Percentiles rank a stretch among this genome's conserved stretches.
Conservation (phyloP, 2,329 filamentous ascomycete genomes). For the Ophiostoma montium region DNA sequence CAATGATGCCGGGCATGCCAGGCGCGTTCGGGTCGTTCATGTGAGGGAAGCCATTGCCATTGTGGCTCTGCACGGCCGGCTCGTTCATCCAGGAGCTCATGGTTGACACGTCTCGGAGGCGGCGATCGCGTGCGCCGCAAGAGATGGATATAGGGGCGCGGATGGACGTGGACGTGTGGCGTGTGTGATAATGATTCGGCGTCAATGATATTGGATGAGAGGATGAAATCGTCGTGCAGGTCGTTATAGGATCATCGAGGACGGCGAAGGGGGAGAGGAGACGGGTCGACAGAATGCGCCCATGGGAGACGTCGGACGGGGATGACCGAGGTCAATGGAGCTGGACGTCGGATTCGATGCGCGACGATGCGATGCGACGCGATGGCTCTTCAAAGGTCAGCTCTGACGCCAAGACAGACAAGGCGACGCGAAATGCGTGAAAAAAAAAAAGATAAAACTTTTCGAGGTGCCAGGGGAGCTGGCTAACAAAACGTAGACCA, state of each 20-base stretch:
- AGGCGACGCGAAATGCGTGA: not conserved
- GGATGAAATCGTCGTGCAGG: not conserved
- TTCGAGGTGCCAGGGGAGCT: not conserved
- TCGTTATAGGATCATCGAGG: not conserved
- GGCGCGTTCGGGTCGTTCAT: slow-evolving; percentile 44
- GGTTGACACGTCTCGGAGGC: slow-evolving; percentile 15
- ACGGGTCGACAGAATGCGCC: slow-evolving; percentile 16
- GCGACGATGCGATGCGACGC: not conserved
- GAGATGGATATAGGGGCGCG: slow-evolving; percentile 2
- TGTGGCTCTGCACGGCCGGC: slow-evolving; percentile 51
- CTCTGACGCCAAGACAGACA: not conserved
- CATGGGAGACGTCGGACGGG: slow-evolving; percentile 21
- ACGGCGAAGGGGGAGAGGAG: slow-evolving; percentile 1
- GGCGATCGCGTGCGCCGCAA: slow-evolving; percentile 20
- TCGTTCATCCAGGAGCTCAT: slow-evolving; percentile 65
- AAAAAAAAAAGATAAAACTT: not conserved
- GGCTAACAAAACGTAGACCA: slow-evolving; percentile 10
- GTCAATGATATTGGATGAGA: not conserved
- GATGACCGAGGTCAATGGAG: not conserved
- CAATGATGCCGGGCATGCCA: slow-evolving; percentile 44
- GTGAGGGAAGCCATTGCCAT: slow-evolving; percentile 54
- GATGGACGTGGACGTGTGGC: not conserved
- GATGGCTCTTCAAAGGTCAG: not conserved
- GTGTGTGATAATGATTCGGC: not conserved
- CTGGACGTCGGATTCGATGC: not conserved